Base-by-base conservation (phyloP, 2,329 filamentous ascomycete species). In the Aspergillus pseudotamarii region DNA sequence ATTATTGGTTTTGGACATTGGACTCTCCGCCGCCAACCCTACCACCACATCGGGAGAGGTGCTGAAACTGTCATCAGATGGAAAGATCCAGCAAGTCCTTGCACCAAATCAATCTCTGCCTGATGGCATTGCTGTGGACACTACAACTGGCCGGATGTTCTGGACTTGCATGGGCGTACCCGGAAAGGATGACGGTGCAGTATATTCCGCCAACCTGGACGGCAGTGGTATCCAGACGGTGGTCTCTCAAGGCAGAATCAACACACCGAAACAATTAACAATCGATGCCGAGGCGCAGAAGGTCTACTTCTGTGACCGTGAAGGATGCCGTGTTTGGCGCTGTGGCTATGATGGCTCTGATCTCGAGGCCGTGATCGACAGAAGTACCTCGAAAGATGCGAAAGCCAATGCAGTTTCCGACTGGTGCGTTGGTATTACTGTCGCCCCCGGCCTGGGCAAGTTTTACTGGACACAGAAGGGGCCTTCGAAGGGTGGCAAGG, bases 401-500 rank as follows among this genome's bases (percentile, higher is more conserved):
- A 67, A 72, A 14, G 79, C 9, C 4, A 12, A 23, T 14, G 16
- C 30, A 11, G 11, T 36, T 36, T n/a, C 3, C 21, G n/a, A 54
- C 4, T 87, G 85, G 85, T 86, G 84, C 60, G 86, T 89, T 10
- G 86, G 87, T 1, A 79, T 89, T 45, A 72, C 82, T 0, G 76
- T 89, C 0, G 80, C 81, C 3, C 73, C 74, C 0, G 63, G 72
- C 0, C 73, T 74, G 1, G 79, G 80, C 16, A 79, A 81, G 48
- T 77, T 89, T 53, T 88, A 84, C 77, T 89, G 86, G 86, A 85
- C 83, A 0, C 86, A 88, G 58, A 88, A 89, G 68, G 86, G 87
- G 0, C 74, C 78, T 0, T 79, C 81, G 3, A 88, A 88, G 71
- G 80, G 77, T 0, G 75, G 73, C 1, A 70, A 79, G 46, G 87